phyloP scores from a whole-genome alignment of 805 yeast genomes.

The Sugiyamaella mastotermitis region DNA sequence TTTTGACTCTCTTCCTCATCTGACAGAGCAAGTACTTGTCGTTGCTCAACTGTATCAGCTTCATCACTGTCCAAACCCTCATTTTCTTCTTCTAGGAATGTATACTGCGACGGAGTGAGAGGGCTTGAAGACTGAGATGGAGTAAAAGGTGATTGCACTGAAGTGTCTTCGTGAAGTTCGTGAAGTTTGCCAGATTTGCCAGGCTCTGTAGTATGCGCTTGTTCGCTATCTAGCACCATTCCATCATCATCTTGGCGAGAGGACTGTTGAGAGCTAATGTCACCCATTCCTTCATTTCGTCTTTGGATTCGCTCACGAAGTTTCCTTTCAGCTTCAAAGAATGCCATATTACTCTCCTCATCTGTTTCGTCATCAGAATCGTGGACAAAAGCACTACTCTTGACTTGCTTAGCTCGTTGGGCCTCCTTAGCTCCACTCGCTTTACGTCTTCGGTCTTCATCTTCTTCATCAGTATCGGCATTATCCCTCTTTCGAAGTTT shows the following conservation, averaged over 20 bases:
- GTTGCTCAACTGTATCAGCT: not conserved
- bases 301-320: constrained; percentile 21
- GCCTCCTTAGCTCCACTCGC: constrained; percentile 9
- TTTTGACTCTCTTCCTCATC: constrained; percentile 1
- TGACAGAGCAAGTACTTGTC: not conserved
- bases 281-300: too few relatives aligned
- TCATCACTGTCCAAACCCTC: not conserved
- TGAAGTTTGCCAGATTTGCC: too few relatives aligned
- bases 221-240: too few relatives aligned
- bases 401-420: constrained; percentile 16
- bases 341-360: constrained; percentile 45
- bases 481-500: constrained; percentile 4
- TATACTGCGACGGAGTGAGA: too few relatives aligned
- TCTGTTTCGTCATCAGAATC: constrained; percentile 64
- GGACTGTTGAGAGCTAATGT: too few relatives aligned
- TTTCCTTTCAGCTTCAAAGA: constrained; percentile 51
- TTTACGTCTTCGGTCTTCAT: constrained; percentile 3
- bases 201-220: too few relatives aligned
- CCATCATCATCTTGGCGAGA: too few relatives aligned
- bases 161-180: too few relatives aligned
- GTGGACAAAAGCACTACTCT: constrained; percentile 49
- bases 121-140: too few relatives aligned
- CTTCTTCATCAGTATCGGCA: constrained; percentile 8
- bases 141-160: too few relatives aligned
- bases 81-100: constrained; percentile 1